Evolutionary conservation across 2,329 filamentous ascomycete genomes (phyloP).

Genomic region (Colletotrichum eleusines): DNA sequence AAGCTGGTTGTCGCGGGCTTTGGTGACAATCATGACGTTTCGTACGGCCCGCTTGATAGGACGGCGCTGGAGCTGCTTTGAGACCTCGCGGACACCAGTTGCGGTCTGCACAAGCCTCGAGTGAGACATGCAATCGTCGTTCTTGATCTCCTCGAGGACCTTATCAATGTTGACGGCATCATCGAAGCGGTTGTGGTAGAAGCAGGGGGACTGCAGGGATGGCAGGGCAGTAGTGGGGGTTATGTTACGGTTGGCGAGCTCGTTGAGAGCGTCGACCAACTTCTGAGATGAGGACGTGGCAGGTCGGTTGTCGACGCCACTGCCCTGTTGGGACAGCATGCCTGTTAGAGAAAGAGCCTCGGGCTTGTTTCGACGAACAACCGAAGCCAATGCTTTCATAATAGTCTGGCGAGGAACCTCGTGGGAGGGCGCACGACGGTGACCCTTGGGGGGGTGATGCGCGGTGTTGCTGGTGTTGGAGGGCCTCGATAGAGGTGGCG

Average conservation of each 20-base stretch:
- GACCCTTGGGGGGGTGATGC: constrained; percentile 42
- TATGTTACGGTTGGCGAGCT: constrained; percentile 59
- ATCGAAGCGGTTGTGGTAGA: constrained; percentile 97
- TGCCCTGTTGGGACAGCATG: constrained; percentile 64
- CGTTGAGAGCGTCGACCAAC: constrained; percentile 71
- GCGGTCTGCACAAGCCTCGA: constrained; percentile 95
- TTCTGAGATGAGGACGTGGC: constrained; percentile 68
- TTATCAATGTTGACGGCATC: constrained; percentile 95
- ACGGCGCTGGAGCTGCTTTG: constrained; percentile 91
- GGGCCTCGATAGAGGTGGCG: constrained; percentile 43
- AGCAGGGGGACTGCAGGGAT: constrained; percentile 90
- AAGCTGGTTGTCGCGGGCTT: constrained; percentile 93
- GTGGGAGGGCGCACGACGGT: constrained; percentile 67
- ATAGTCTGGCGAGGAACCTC: constrained; percentile 85
- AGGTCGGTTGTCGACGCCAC: constrained; percentile 52
- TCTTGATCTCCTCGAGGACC: constrained; percentile 93
- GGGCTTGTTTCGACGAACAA: constrained; percentile 70
- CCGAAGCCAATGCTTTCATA: constrained; percentile 83
- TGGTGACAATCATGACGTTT: constrained; percentile 98
- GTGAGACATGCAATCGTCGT: constrained; percentile 91
- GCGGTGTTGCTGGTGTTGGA: constrained; percentile 30
- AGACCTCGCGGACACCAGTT: constrained; percentile 93
- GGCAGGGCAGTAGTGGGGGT: constrained; percentile 68
- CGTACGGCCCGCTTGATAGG: constrained; percentile 92
- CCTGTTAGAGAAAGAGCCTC: constrained; percentile 72